These are phyloP conservation scores for Vigna angularis DNA, from an alignment of 306 rosid genomes.

Conservation along the genomic window DNA sequence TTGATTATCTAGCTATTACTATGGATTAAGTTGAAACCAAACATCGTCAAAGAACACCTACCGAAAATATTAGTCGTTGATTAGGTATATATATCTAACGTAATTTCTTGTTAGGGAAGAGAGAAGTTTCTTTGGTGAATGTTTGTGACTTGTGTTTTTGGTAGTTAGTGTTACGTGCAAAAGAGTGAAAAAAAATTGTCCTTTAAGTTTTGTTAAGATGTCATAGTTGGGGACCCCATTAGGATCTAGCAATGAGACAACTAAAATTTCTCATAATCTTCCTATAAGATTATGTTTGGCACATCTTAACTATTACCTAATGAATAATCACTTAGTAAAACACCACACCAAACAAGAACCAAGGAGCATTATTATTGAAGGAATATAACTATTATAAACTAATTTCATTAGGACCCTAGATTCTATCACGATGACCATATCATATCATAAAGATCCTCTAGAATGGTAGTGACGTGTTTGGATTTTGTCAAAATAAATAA, in stretches of 20 bases:
- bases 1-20: neutral
- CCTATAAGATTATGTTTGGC: constrained; percentile 31
- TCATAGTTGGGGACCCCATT: constrained; percentile 50
- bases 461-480: constrained; percentile 22
- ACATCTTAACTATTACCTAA: constrained; percentile 34
- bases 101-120: constrained; percentile 16
- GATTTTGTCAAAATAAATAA: constrained; percentile 14
- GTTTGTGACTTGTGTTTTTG: neutral
- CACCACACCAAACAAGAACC: constrained; percentile 31
- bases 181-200: neutral
- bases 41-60: constrained; percentile 21
- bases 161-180: constrained; percentile 22
- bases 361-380: constrained; percentile 14
- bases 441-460: constrained; percentile 17
- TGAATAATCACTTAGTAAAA: constrained; percentile 25
- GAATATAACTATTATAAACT: constrained; percentile 15
- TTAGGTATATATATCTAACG: constrained; percentile 28
- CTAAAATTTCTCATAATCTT: constrained; percentile 41
- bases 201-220: constrained; percentile 49
- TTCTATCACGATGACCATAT: constrained; percentile 17
- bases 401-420: constrained; percentile 37
- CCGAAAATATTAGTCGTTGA: neutral
- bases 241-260: constrained; percentile 41
- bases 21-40: neutral
- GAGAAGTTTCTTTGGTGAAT: constrained; percentile 7